Conservation (phyloP, 1,284 basidiomycete genomes). For the Psilocybe mexicana region DNA sequence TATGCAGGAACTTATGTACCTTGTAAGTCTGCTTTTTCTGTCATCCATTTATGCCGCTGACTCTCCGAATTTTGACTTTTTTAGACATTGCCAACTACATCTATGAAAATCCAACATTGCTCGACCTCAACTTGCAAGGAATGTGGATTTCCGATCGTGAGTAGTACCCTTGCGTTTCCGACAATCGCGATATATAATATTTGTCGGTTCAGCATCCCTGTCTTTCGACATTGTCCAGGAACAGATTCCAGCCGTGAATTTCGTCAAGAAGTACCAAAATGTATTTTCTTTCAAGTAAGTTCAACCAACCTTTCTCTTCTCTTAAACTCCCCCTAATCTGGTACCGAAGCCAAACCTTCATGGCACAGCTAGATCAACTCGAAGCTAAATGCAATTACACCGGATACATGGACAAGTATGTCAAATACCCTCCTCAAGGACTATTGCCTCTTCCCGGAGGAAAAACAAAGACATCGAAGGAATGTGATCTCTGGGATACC, state of each 20-base stretch:
- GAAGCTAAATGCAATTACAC: constrained; percentile 63
- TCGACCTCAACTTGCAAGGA: constrained; percentile 64
- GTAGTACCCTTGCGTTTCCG: constrained; percentile 17
- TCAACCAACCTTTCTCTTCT: not conserved
- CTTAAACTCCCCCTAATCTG: not conserved
- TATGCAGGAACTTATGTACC: constrained; percentile 68
- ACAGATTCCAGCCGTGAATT: constrained; percentile 68
- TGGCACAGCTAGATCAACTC: constrained; percentile 54
- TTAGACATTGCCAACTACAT: constrained; percentile 76
- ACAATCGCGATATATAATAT: no score
- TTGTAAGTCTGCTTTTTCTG: constrained; percentile 37
- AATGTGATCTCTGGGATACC: constrained; percentile 67
- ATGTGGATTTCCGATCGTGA: constrained; percentile 74
- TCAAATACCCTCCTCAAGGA: constrained; percentile 66
- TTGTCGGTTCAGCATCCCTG: constrained; percentile 43
- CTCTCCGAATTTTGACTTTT: no score
- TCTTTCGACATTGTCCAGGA: constrained; percentile 62
- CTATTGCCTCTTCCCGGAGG: constrained; percentile 60
- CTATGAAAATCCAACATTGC: constrained; percentile 51
- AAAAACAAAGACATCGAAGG: constrained; percentile 41
- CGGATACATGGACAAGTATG: constrained; percentile 59
- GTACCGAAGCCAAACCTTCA: constrained; percentile 56
- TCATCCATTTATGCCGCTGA: no score
- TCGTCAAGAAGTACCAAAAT: constrained; percentile 68
- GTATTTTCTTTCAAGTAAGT: constrained; percentile 71